Conservation (phyloP, 805 yeast genomes). For the Dipodascus albidus region DNA sequence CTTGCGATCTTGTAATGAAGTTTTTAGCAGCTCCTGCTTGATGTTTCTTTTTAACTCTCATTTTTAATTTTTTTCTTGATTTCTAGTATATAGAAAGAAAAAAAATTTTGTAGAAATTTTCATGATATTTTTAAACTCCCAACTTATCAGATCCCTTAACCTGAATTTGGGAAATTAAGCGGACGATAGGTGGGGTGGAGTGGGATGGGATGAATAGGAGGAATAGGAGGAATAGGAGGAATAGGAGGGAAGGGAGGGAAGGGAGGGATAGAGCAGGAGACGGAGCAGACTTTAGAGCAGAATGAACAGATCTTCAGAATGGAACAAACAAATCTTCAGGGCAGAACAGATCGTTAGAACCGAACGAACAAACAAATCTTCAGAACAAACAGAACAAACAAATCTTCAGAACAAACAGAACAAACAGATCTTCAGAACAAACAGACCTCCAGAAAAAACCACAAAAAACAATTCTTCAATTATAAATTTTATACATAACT, state of each 20-base stretch:
- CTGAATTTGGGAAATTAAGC: too few relatives aligned
- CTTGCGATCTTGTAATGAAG: slow-evolving; percentile 89
- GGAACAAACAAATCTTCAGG: too few relatives aligned
- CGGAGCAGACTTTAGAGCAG: background rate
- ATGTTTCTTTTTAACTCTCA: slow-evolving; percentile 70
- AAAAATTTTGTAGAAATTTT: slow-evolving; percentile 4
- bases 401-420: too few relatives aligned
- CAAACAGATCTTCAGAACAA: too few relatives aligned
- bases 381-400: too few relatives aligned
- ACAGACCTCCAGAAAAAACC: too few relatives aligned
- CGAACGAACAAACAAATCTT: too few relatives aligned
- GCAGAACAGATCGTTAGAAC: too few relatives aligned
- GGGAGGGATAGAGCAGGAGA: background rate
- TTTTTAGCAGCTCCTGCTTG: slow-evolving; percentile 81
- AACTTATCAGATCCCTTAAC: background rate
- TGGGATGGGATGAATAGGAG: background rate
- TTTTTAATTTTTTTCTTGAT: slow-evolving; percentile 6
- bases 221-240: background rate
- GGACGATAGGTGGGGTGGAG: background rate
- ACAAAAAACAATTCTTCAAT: too few relatives aligned
- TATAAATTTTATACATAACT: too few relatives aligned
- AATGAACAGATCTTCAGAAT: background rate
- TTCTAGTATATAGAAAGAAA: background rate
- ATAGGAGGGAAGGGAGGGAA: background rate
- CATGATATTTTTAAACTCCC: slow-evolving; percentile 3